phyloP scores from a whole-genome alignment of 345 rosid genomes.

The Boechera stricta region DNA sequence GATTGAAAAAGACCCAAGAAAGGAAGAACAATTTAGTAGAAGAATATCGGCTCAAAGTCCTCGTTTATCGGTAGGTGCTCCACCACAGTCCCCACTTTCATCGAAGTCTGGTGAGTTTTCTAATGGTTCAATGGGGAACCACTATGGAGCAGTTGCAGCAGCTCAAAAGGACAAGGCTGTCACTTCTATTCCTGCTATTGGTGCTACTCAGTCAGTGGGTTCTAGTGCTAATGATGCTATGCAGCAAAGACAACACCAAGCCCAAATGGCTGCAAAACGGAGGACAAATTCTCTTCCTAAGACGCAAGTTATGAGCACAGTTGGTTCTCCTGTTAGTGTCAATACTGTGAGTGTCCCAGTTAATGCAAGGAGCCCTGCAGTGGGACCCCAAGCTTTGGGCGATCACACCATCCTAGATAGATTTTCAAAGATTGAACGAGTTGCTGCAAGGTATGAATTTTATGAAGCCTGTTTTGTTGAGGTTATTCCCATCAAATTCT shows the following conservation, averaged over 20 bases:
- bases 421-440: slow-evolving; percentile 80
- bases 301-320: slow-evolving; percentile 74
- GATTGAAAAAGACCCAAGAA: slow-evolving; percentile 64
- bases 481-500: slow-evolving; percentile 10
- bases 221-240: slow-evolving; percentile 85
- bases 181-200: slow-evolving; percentile 67
- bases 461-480: slow-evolving; percentile 24
- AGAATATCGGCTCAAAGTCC: slow-evolving; percentile 91
- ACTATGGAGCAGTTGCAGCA: slow-evolving; percentile 75
- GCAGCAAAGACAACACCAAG: slow-evolving; percentile 78
- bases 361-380: slow-evolving; percentile 79
- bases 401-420: slow-evolving; percentile 78
- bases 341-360: slow-evolving; percentile 67
- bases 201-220: slow-evolving; percentile 68
- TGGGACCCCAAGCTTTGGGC: slow-evolving; percentile 70
- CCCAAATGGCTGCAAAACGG: slow-evolving; percentile 65
- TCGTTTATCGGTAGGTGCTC: slow-evolving; percentile 72
- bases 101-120: slow-evolving; percentile 98
- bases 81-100: slow-evolving; percentile 90
- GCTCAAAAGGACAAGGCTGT: slow-evolving; percentile 81
- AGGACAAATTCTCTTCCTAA: slow-evolving; percentile 82
- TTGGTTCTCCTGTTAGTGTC: slow-evolving; percentile 95
- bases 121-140: slow-evolving; percentile 80
- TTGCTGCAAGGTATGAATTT: slow-evolving; percentile 65
- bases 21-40: slow-evolving; percentile 78